Evolutionary conservation across 176 grass and related monocot species (phyloP).

Genomic region (Eragrostis nindensis): DNA sequence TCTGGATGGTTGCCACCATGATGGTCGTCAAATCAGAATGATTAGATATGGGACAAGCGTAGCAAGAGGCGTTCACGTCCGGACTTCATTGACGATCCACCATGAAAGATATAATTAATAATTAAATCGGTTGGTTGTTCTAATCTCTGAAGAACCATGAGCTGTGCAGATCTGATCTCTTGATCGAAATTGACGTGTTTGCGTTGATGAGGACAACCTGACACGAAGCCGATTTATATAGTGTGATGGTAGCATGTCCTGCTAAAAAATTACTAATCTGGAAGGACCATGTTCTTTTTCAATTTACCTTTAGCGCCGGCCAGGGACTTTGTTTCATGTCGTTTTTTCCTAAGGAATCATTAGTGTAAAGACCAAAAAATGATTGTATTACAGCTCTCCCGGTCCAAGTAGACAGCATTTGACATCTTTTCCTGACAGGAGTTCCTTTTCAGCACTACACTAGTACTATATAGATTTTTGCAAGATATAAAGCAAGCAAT

Average conservation of each 20-base stretch:
- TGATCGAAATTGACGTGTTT: neutral
- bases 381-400: no score
- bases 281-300: neutral
- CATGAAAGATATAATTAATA: neutral
- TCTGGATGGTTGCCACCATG: constrained; percentile 39
- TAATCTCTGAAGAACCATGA: neutral
- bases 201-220: constrained; percentile 24
- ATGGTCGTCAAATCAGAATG: constrained; percentile 29
- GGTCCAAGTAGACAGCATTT: no score
- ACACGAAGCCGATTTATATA: neutral
- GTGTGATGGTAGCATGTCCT: neutral
- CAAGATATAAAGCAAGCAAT: no score
- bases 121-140: constrained; percentile 23
- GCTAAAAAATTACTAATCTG: neutral
- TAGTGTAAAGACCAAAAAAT: no score
- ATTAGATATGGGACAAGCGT: constrained; percentile 28
- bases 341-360: no score
- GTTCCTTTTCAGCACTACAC: no score
- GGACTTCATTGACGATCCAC: constrained; percentile 9
- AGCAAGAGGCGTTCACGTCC: constrained; percentile 46
- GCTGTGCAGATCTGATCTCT: constrained; percentile 28
- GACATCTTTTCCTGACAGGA: no score
- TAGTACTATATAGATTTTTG: no score
- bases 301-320: neutral
- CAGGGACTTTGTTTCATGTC: neutral